Conservation (phyloP, 352 stramenopile species). For the Thalassiosira oceanica region DNA sequence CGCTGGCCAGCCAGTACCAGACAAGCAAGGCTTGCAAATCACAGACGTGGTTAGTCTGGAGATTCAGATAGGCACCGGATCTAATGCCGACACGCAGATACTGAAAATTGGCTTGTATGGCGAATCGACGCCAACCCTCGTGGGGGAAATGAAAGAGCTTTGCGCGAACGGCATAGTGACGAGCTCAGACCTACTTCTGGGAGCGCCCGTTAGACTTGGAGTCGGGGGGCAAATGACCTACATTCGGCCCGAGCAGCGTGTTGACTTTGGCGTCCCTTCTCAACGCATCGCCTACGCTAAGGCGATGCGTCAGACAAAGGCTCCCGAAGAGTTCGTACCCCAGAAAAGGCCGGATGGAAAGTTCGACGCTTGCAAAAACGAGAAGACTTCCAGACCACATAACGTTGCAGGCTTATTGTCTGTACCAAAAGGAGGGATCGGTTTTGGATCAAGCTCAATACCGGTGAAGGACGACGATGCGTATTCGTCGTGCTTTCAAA, state of each 20-base stretch:
- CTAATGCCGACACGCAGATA: slow-evolving; percentile 33
- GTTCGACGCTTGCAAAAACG: slow-evolving; percentile 29
- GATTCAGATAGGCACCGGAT: slow-evolving; percentile 53
- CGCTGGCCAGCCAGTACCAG: slow-evolving; percentile 39
- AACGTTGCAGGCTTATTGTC: slow-evolving; percentile 61
- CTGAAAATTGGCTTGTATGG: slow-evolving; percentile 70
- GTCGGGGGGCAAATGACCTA: slow-evolving; percentile 40
- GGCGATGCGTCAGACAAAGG: slow-evolving; percentile 32
- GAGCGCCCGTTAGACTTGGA: slow-evolving; percentile 52
- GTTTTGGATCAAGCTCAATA: slow-evolving; percentile 53
- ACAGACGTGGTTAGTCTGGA: slow-evolving; percentile 62
- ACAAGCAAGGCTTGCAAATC: slow-evolving; percentile 27
- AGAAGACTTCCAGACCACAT: slow-evolving; percentile 43
- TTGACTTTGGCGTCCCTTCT: slow-evolving; percentile 69
- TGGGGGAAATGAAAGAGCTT: slow-evolving; percentile 59
- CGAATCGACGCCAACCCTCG: slow-evolving; percentile 43
- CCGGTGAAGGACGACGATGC: slow-evolving; percentile 65
- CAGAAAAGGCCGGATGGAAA: slow-evolving; percentile 44
- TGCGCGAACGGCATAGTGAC: slow-evolving; percentile 47
- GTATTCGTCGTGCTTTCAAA: slow-evolving; percentile 66
- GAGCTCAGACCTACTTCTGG: slow-evolving; percentile 52
- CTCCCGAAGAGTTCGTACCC: slow-evolving; percentile 53
- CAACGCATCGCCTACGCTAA: slow-evolving; percentile 69
- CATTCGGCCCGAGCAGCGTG: slow-evolving; percentile 49
- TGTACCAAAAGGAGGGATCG: slow-evolving; percentile 66